A percentile compares a stretch with the other conserved stretches of the same genome.
Conservation (phyloP, 495 filamentous ascomycete species). For the Trichocladium antarcticum region DNA sequence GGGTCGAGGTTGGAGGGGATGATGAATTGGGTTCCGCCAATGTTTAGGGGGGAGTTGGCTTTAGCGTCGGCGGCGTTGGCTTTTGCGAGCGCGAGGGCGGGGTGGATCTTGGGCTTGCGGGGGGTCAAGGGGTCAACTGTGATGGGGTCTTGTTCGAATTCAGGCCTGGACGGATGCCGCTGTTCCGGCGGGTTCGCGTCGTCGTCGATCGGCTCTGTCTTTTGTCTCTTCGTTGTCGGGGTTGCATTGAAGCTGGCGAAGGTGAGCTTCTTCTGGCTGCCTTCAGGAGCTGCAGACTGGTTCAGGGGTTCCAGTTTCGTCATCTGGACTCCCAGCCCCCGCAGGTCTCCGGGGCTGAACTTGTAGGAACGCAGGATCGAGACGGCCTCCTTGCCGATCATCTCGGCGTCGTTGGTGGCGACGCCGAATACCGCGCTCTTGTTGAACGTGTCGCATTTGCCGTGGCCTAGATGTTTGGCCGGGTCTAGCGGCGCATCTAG, state of each 20-base stretch:
- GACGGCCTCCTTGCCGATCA: constrained; percentile 68
- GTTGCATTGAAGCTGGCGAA: constrained; percentile 12
- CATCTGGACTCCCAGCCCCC: constrained; percentile 85
- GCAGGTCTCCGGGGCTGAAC: constrained; percentile 79
- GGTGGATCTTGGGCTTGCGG: constrained; percentile 47
- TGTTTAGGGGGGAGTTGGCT: constrained; percentile 58
- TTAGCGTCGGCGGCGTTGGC: constrained; percentile 47
- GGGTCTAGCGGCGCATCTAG: constrained; percentile 82
- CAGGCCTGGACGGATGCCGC: neutral
- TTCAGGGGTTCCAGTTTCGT: constrained; percentile 79
- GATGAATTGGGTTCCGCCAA: constrained; percentile 76
- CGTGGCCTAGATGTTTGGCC: constrained; percentile 88
- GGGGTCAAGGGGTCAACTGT: constrained; percentile 49
- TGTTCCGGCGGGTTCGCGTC: constrained; percentile 13
- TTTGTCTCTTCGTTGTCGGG: constrained; percentile 20
- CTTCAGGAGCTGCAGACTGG: constrained; percentile 32
- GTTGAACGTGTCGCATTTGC: constrained; percentile 86
- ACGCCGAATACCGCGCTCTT: constrained; percentile 75
- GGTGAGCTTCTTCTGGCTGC: constrained; percentile 28
- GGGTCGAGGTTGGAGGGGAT: constrained; percentile 72
- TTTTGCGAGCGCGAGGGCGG: constrained; percentile 43
- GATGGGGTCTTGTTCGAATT: constrained; percentile 37
- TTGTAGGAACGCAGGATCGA: constrained; percentile 70
- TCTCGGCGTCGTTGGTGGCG: constrained; percentile 59
- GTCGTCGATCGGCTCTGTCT: constrained; percentile 21